Conservation (phyloP, 345 rosid species). For the Ceriops zippeliana region DNA sequence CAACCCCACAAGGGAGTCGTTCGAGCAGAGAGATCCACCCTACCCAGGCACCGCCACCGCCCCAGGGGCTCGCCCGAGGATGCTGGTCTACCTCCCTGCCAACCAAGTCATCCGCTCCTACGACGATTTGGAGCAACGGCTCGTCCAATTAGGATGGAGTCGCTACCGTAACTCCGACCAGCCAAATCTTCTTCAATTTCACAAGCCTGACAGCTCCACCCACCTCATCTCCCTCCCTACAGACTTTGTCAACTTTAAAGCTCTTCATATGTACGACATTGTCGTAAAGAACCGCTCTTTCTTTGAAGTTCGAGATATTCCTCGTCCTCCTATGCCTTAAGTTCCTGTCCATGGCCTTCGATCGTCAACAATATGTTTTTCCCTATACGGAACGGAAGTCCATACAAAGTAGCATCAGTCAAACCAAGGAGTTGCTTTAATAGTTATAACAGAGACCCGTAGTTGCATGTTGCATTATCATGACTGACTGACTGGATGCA, state of each 20-base stretch:
- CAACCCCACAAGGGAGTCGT: conserved; percentile 60
- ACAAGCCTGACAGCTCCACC: conserved; percentile 41
- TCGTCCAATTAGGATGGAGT: conserved; percentile 58
- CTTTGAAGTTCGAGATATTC: conserved; percentile 53
- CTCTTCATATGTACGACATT: conserved; percentile 59
- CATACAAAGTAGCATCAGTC: too few relatives aligned
- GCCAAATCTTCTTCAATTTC: conserved; percentile 57
- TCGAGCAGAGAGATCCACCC: conserved; percentile 48
- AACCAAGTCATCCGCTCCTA: conserved; percentile 52
- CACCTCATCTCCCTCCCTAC: conserved; percentile 56
- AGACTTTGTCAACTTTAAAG: conserved; percentile 35
- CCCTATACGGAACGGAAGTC: too few relatives aligned
- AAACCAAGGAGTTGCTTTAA: too few relatives aligned
- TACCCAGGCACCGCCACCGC: conserved; percentile 54
- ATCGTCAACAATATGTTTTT: too few relatives aligned
- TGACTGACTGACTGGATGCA: too few relatives aligned
- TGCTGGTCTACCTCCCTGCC: conserved; percentile 58
- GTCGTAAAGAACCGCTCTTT: conserved; percentile 61
- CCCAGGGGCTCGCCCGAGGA: conserved; percentile 64
- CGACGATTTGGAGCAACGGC: conserved; percentile 47
- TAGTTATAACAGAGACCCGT: too few relatives aligned
- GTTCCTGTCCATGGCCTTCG: too few relatives aligned
- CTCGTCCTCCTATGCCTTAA: too few relatives aligned
- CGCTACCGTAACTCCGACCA: conserved; percentile 39
- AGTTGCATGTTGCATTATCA: too few relatives aligned